These are phyloP conservation scores for Globisporangium okanoganense DNA, from an alignment of 352 stramenopile species.

Conservation along the genomic window DNA sequence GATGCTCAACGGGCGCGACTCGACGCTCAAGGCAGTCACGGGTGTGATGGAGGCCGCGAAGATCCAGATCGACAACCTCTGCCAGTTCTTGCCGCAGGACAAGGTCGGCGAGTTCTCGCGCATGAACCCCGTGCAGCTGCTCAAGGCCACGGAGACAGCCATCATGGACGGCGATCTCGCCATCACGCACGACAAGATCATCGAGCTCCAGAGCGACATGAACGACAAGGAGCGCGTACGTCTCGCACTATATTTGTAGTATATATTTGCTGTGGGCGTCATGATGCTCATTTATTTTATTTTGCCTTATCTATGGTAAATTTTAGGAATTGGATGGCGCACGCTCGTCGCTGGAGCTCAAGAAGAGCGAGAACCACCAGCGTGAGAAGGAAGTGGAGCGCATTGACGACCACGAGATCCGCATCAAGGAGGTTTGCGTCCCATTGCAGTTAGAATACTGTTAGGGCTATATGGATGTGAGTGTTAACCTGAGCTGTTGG, in stretches of 20 bases:
- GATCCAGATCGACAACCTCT: slow-evolving; percentile 98
- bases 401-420: slow-evolving; percentile 77
- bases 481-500: background rate
- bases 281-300: background rate
- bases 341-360: slow-evolving; percentile 64
- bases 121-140: slow-evolving; percentile 75
- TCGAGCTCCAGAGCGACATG: slow-evolving; percentile 75
- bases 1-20: slow-evolving; percentile 69
- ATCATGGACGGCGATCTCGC: slow-evolving; percentile 72
- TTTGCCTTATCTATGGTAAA: background rate
- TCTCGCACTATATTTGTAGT: too few relatives aligned
- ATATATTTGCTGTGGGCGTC: background rate
- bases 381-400: slow-evolving; percentile 83
- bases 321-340: slow-evolving; percentile 60
- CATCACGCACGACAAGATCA: slow-evolving; percentile 70
- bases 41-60: slow-evolving; percentile 83
- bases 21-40: slow-evolving; percentile 63
- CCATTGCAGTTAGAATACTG: background rate
- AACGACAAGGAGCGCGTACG: slow-evolving; percentile 60
- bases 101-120: slow-evolving; percentile 91
- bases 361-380: slow-evolving; percentile 79
- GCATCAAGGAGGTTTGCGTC: slow-evolving; percentile 65
- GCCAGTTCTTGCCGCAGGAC: slow-evolving; percentile 98
- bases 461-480: background rate
- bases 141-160: slow-evolving; percentile 76